Conservation (phyloP, 1,139 yeast genomes). For the Taphrina populina region DNA sequence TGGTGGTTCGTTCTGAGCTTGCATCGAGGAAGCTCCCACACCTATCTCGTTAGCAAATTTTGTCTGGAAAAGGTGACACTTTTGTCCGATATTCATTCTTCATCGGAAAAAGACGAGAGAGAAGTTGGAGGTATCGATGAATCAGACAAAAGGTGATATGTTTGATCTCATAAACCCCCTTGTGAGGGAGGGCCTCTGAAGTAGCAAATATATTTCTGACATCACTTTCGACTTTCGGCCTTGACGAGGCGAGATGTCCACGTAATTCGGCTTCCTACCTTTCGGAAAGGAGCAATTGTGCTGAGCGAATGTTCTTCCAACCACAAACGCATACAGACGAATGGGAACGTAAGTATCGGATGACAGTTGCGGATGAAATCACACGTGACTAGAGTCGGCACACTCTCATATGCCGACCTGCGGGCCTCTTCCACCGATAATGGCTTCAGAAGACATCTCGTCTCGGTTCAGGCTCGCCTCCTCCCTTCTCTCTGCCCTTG, state of each 20-base stretch:
- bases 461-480: conserved; percentile 35
- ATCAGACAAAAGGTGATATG: conserved; percentile 50
- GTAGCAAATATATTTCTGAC: conserved; percentile 83
- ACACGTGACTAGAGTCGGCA: too few relatives aligned
- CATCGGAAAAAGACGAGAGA: not conserved
- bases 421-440: not conserved
- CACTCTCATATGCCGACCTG: too few relatives aligned
- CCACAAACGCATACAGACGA: conserved; percentile 8
- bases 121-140: conserved; percentile 27
- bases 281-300: too few relatives aligned
- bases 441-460: conserved; percentile 7
- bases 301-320: too few relatives aligned
- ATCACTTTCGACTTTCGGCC: conserved; percentile 30
- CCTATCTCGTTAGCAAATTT: conserved; percentile 51
- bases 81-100: not conserved
- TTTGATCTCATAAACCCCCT: conserved; percentile 90
- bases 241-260: not conserved
- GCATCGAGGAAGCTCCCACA: conserved; percentile 91
- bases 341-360: conserved; percentile 8
- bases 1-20: conserved; percentile 91
- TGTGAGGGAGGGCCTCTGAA: conserved; percentile 74
- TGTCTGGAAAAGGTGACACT: conserved; percentile 33
- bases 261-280: too few relatives aligned
- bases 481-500: conserved; percentile 29
- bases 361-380: not conserved